Percentiles rank a stretch among this genome's conserved stretches.
phyloP scores from a whole-genome alignment of 1,139 yeast genomes.

The Pichia sp. region DNA sequence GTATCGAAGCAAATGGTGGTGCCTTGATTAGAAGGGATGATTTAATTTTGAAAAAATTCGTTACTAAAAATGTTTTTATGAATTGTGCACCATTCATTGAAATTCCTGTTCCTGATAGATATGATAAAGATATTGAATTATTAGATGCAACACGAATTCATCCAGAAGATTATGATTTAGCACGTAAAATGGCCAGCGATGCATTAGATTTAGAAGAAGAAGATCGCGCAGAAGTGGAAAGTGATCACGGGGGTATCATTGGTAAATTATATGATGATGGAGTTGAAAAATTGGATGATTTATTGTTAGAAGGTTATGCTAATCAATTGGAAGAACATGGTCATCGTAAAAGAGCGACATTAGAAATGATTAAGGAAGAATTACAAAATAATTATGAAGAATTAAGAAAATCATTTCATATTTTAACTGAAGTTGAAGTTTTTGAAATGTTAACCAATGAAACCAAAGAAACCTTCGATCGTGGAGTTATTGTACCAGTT shows the following conservation, averaged over 20 bases:
- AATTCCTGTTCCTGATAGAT: conserved; percentile 62
- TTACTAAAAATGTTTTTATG: conserved; percentile 76
- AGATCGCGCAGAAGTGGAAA: conserved; percentile 68
- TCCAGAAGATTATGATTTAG: conserved; percentile 95
- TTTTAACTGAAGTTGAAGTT: conserved; percentile 63
- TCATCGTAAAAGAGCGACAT: conserved; percentile 72
- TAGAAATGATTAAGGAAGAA: conserved; percentile 85
- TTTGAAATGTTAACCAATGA: conserved; percentile 92
- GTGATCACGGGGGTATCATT: conserved; percentile 72
- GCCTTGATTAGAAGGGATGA: conserved; percentile 66
- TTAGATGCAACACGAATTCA: conserved; percentile 95
- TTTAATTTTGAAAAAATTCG: conserved; percentile 71
- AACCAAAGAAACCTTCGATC: conserved; percentile 57
- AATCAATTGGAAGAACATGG: conserved; percentile 80
- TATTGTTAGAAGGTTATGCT: conserved; percentile 90
- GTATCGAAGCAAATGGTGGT: conserved; percentile 70
- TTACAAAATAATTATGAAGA: conserved; percentile 84
- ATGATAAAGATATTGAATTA: conserved; percentile 61
- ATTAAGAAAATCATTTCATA: conserved; percentile 64
- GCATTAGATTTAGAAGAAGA: conserved; percentile 95
- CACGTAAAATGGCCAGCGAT: conserved; percentile 96
- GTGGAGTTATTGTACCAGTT: conserved; percentile 76
- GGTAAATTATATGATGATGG: conserved; percentile 76
- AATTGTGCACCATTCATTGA: conserved; percentile 89
- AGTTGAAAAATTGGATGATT: conserved; percentile 79